These are phyloP conservation scores for Nitzschia sp. DNA, from an alignment of 108 stramenopile species.

Conservation along the genomic window DNA sequence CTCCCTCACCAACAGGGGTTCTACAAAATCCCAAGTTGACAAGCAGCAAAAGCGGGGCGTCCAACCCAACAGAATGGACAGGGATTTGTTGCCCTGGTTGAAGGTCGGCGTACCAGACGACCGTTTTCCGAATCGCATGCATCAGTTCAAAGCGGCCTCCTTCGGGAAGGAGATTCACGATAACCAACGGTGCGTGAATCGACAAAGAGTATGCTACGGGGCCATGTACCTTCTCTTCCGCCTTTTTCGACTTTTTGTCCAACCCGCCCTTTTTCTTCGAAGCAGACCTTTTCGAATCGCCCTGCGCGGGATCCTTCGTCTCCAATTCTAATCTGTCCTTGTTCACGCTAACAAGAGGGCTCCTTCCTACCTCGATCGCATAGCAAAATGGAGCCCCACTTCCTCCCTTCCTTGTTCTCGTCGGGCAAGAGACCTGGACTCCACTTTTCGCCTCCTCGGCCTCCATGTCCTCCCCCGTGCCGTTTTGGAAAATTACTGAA, in stretches of 20 bases:
- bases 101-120: constrained; percentile 88
- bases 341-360: constrained; percentile 50
- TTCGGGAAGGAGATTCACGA: constrained; percentile 92
- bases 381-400: constrained; percentile 74
- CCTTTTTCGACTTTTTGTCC: constrained; percentile 13
- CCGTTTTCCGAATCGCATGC: constrained; percentile 67
- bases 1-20: constrained; percentile 88
- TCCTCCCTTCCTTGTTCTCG: constrained; percentile 30
- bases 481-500: constrained; percentile 54
- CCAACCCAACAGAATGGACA: constrained; percentile 86
- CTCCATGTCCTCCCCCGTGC: constrained; percentile 46
- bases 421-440: constrained; percentile 68
- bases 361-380: constrained; percentile 85
- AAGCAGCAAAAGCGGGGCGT: constrained; percentile 85
- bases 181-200: constrained; percentile 92
- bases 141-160: constrained; percentile 88
- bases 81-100: constrained; percentile 84
- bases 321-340: constrained; percentile 7
- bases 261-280: constrained; percentile 12
- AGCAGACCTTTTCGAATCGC: background rate
- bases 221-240: constrained; percentile 46
- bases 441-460: constrained; percentile 67
- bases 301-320: background rate
- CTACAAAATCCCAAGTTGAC: constrained; percentile 91
- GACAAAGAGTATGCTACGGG: constrained; percentile 86